Conservation (phyloP, 129 eudicot species). For the Flaveria linearis region DNA sequence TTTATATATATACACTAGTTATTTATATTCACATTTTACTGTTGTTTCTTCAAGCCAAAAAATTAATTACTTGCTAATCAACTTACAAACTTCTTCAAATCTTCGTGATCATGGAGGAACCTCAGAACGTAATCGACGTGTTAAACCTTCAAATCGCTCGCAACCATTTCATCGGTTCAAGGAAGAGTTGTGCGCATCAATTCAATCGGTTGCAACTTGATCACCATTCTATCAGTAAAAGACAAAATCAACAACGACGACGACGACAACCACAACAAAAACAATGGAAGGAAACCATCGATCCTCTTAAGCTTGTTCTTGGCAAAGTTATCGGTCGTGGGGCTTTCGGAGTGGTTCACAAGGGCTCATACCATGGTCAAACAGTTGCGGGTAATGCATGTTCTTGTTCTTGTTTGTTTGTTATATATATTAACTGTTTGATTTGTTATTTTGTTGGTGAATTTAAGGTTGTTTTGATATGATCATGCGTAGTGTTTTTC, state of each 20-base stretch:
- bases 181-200: background rate
- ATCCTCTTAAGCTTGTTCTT: slow-evolving; percentile 30
- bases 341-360: slow-evolving; percentile 30
- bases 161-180: background rate
- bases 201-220: background rate
- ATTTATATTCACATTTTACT: too few species aligned
- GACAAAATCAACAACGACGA: background rate
- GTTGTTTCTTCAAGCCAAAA: background rate
- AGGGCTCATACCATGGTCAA: slow-evolving; percentile 24
- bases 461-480: background rate
- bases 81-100: background rate
- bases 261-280: background rate
- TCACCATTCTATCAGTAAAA: background rate
- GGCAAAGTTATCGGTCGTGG: slow-evolving; percentile 30
- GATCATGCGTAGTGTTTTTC: too few species aligned
- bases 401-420: background rate
- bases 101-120: background rate
- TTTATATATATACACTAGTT: too few species aligned
- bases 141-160: background rate
- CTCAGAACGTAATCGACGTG: background rate
- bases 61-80: background rate
- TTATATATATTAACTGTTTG: background rate
- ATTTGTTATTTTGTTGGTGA: background rate
- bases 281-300: slow-evolving; percentile 22
- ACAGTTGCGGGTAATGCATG: slow-evolving; percentile 27